Conservation (phyloP, 2,329 filamentous ascomycete species). For the Pseudocercospora cruenta region DNA sequence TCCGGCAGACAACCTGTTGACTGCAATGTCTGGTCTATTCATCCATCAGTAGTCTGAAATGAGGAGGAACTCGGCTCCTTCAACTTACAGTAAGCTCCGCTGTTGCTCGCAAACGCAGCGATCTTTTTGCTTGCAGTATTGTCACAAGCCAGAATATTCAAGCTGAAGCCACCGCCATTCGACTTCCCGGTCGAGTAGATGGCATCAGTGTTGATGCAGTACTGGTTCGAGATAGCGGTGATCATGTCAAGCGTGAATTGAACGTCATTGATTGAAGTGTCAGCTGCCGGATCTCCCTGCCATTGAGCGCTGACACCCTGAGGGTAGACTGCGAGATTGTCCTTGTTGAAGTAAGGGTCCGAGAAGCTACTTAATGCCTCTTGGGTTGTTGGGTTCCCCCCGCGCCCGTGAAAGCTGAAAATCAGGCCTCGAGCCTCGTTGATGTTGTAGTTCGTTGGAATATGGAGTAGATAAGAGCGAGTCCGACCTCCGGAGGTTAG, state of each 20-base stretch:
- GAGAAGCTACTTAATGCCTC: conserved; percentile 51
- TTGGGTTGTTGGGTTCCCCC: conserved; percentile 42
- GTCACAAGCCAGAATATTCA: conserved; percentile 53
- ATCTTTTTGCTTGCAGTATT: conserved; percentile 45
- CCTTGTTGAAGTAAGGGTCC: conserved; percentile 48
- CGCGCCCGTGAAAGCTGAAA: conserved; percentile 53
- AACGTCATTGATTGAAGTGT: conserved; percentile 42
- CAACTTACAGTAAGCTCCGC: conserved; percentile 48
- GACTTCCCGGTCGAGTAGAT: conserved; percentile 56
- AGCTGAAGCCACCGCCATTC: conserved; percentile 56
- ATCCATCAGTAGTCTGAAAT: not conserved
- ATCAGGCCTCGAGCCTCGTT: conserved; percentile 46
- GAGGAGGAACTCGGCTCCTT: not conserved
- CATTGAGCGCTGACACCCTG: conserved; percentile 44
- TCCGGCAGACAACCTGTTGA: conserved; percentile 22
- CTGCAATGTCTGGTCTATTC: conserved; percentile 16
- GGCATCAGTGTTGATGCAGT: conserved; percentile 49
- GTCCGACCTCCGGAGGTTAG: conserved; percentile 25
- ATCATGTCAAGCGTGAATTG: conserved; percentile 50
- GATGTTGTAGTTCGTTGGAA: conserved; percentile 46
- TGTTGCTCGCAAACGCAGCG: conserved; percentile 54
- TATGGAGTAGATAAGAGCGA: conserved; percentile 44
- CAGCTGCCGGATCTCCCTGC: conserved; percentile 47
- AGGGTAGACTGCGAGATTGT: conserved; percentile 52
- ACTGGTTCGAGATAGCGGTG: conserved; percentile 41